Conservation (phyloP, 495 filamentous ascomycete genomes). For the Pseudoneurospora amorphoporcata region DNA sequence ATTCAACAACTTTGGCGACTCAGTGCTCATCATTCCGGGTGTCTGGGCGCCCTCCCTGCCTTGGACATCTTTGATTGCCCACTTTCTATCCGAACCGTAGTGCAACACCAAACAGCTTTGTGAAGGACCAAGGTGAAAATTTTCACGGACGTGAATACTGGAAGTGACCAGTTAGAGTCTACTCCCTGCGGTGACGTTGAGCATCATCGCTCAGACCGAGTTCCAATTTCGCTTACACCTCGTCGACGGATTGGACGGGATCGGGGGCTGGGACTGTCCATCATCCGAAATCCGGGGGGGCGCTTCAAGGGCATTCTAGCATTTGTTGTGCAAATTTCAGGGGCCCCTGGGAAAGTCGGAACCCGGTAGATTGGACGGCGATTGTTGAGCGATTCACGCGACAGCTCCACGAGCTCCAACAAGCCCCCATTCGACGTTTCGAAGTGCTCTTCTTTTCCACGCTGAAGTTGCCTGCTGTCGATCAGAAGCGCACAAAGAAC, state of each 20-base stretch:
- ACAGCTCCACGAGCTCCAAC: neutral
- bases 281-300: conserved; percentile 15
- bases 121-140: conserved; percentile 14
- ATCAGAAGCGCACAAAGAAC: neutral
- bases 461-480: neutral
- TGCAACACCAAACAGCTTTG: neutral
- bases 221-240: conserved; percentile 24
- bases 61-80: neutral
- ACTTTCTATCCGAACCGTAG: neutral
- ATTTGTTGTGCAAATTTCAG: conserved; percentile 14
- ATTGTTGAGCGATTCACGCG: conserved; percentile 16
- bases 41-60: neutral
- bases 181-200: conserved; percentile 14
- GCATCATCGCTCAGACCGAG: neutral
- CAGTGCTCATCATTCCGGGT: neutral
- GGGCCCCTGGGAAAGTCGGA: conserved; percentile 2
- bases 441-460: neutral
- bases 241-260: conserved; percentile 11
- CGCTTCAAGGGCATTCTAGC: conserved; percentile 5
- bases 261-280: conserved; percentile 1
- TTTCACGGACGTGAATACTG: conserved; percentile 21
- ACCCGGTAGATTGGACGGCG: conserved; percentile 5
- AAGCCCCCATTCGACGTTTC: neutral
- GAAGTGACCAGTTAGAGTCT: conserved; percentile 7
- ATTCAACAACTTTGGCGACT: neutral